phyloP scores from a whole-genome alignment of 2,329 filamentous ascomycete species.

The Ophiognomonia clavigignenti-juglandacearum region DNA sequence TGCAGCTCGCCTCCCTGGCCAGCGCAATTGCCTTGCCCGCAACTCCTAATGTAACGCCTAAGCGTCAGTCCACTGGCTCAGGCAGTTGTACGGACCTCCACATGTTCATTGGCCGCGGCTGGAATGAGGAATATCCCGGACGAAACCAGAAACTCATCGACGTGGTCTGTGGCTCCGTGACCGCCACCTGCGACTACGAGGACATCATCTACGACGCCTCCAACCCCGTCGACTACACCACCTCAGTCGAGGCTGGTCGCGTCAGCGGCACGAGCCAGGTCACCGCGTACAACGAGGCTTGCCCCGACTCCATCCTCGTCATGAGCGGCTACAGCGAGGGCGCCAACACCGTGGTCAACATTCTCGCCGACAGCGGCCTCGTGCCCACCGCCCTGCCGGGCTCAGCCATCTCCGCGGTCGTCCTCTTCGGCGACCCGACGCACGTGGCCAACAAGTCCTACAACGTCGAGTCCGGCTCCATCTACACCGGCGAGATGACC shows the following conservation, averaged over 20 bases:
- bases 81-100: conserved; percentile 1
- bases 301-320: not conserved
- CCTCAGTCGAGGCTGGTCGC: not conserved
- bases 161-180: not conserved
- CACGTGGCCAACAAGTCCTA: conserved; percentile 2
- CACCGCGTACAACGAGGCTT: not conserved
- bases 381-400: not conserved
- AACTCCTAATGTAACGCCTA: not conserved
- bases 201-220: conserved; percentile 5
- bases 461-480: conserved; percentile 3
- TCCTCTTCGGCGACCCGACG: conserved; percentile 1
- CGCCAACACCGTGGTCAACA: not conserved
- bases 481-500: not conserved
- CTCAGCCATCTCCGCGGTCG: conserved; percentile 1
- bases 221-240: not conserved
- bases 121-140: conserved; percentile 10
- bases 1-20: not conserved
- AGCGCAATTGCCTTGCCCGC: not conserved
- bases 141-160: not conserved
- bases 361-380: not conserved
- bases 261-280: not conserved
- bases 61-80: conserved; percentile 19
- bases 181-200: conserved; percentile 5
- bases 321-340: conserved; percentile 6
- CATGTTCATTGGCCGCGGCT: conserved; percentile 8